Evolutionary conservation across 1,139 yeast genomes (phyloP), one percentile per base, ranked within the genome.

Genomic region (Magnusiomyces tetraspermus): DNA sequence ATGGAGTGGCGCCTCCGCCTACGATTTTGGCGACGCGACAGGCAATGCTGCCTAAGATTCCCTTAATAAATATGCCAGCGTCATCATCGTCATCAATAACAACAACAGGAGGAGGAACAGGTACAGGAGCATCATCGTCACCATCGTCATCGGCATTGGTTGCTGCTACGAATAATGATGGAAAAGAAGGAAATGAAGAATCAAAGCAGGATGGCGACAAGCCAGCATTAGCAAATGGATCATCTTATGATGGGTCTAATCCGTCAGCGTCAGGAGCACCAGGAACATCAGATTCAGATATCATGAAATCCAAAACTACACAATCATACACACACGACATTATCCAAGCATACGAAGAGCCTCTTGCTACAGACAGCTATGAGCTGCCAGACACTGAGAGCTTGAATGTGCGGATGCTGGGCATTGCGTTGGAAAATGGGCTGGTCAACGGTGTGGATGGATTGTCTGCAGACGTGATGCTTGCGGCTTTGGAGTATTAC

Each of bases 301-400:
- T 30, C 33, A 30, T 30, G 8, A 38, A 38, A 19, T 40, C 74
- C 82, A 62, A 77, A 81, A 67, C 72, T 17, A 42, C 89, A 60
- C 77, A 81, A 52, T 84, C 84, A 60, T 89, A 96, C 95, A 89
- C 94, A 30, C 96, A 89, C 67, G 98, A 94, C 65, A 89, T 92
- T 26, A 78, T 85, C 50, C 90, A 84, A 63, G 95, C 95, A n/a
- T 79, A 88, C 53, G 88, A 87, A 60, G 80, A 94, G 1, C 95
- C 95, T 3, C 73, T 92, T 41, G 78, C 94, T 1, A 75, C 88
- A 0, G 96, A 90, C 60, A 75, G 79, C 42, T 86, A 76, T 64
- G 92, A 92, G 58, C 69, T 92, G 15, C 97, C 97, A 0, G 97
- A 92, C 60, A 73, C 76, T 44, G 92, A 83, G 49, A 77, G 78